phyloP scores from a whole-genome alignment of 1,284 basidiomycete species.

The Malassezia arunalokei region DNA sequence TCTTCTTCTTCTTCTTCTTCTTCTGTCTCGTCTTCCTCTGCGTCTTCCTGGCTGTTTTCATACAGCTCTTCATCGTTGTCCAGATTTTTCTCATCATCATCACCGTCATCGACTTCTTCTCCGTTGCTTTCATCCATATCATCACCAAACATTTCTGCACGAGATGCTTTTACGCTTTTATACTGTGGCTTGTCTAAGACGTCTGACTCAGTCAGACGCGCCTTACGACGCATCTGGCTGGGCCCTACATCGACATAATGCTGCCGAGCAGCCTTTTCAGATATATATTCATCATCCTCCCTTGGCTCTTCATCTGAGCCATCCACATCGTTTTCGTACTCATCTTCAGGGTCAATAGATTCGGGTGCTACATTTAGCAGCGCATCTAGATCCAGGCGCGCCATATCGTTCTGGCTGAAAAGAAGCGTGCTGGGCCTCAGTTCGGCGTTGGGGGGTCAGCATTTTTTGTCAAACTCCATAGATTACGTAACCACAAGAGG shows the following conservation, averaged over 20 bases:
- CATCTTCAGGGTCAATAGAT: conserved; percentile 14
- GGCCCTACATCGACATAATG: conserved; percentile 29
- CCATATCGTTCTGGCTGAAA: neutral
- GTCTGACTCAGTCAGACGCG: conserved; percentile 25
- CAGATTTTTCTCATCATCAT: neutral
- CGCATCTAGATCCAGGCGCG: conserved; percentile 8
- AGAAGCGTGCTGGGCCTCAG: too few species aligned
- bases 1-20: conserved; percentile 8
- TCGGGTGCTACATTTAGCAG: conserved; percentile 14
- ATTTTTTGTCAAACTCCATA: neutral
- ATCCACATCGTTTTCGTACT: neutral
- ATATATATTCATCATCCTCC: conserved; percentile 14
- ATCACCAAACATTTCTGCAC: conserved; percentile 27
- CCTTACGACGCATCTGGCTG: conserved; percentile 28
- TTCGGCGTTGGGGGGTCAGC: neutral
- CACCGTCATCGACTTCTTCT: neutral
- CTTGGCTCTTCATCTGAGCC: conserved; percentile 11
- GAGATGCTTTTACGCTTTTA: conserved; percentile 24
- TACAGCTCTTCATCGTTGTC: conserved; percentile 1
- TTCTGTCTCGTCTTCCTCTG: conserved; percentile 11
- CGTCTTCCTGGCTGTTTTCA: neutral
- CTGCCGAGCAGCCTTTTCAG: conserved; percentile 18
- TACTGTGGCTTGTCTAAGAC: conserved; percentile 20
- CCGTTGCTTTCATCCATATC: conserved; percentile 13
- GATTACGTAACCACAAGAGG: neutral